A percentile compares a stretch with the other conserved stretches of the same genome.
Evolutionary conservation across 805 yeast species (phyloP).

Genomic region (Blastobotrys peoriensis): DNA sequence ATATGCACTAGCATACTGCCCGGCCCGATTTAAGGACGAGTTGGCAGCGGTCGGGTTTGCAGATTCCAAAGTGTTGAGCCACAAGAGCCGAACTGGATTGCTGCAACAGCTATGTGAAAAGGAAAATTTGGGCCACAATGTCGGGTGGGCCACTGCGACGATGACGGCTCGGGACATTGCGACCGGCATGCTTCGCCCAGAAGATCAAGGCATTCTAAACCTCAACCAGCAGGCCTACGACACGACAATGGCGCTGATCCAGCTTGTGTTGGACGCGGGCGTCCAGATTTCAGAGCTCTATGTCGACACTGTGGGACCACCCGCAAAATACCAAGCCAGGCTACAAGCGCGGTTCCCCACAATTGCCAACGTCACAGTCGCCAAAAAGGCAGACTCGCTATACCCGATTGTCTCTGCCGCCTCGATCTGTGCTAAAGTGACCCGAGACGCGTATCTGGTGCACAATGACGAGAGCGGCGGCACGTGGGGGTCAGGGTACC

Average conservation of each 20-base stretch:
- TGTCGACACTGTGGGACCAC: slow-evolving; percentile 98
- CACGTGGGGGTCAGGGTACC: slow-evolving; percentile 86
- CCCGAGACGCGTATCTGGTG: slow-evolving; percentile 65
- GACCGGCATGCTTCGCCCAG: slow-evolving; percentile 74
- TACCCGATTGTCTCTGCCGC: slow-evolving; percentile 94
- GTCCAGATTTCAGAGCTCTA: slow-evolving; percentile 65
- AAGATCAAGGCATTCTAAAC: slow-evolving; percentile 51
- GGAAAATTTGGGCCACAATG: slow-evolving; percentile 43
- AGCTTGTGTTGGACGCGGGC: slow-evolving; percentile 53
- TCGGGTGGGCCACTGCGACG: slow-evolving; percentile 85
- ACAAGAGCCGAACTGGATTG: slow-evolving; percentile 56
- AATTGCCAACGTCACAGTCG: slow-evolving; percentile 62
- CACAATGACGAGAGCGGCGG: slow-evolving; percentile 21
- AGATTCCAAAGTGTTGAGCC: slow-evolving; percentile 85
- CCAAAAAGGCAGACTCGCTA: slow-evolving; percentile 91
- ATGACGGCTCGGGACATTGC: slow-evolving; percentile 85
- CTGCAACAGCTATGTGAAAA: slow-evolving; percentile 51
- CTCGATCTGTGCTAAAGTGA: slow-evolving; percentile 91
- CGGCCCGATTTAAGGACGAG: slow-evolving; percentile 42
- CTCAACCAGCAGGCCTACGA: slow-evolving; percentile 96
- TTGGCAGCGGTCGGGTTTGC: slow-evolving; percentile 73
- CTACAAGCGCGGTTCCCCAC: slow-evolving; percentile 62
- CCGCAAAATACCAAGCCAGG: slow-evolving; percentile 73
- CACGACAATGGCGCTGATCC: slow-evolving; percentile 76
- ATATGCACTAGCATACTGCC: slow-evolving; percentile 79